Evolutionary conservation across 805 yeast genomes (phyloP), one percentile per base, ranked within the genome.

Genomic region (Cyberlindnera mrakii): DNA sequence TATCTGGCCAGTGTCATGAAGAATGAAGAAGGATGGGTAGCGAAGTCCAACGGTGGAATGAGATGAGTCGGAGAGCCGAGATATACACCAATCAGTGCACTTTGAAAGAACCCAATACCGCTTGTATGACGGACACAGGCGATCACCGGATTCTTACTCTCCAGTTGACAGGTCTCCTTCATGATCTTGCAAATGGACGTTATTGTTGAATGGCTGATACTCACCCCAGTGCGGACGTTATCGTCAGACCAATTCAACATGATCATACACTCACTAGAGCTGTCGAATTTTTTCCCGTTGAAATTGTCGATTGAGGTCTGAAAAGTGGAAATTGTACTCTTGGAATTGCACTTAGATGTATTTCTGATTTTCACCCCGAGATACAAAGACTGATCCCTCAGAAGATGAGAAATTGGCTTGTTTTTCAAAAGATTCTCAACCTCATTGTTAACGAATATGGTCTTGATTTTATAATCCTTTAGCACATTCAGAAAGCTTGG

Each of bases 81-180:
- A 55, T 82, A 93, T 0, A 84, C 80, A 5, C 99, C 99, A 50
- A 93, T 60, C 31, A 90, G 63, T 42, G 80, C 80, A n/a, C 95
- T 75, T 60, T 88, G 91, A 23, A 93, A 65, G 58, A 93, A 90
- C 0, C 99, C 99, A 23, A 91, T 62, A 0, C 97, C 97, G 2
- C 75, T 65, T 2, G 87, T 77, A 52, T 90, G 91, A 35, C 95
- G 77, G 8, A 87, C 95, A 61, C 96, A 81, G 0, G 96, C 96
- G 34, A 91, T 71, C 6, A 93, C 69, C 0, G 96, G 82, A 33
- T 78, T 76, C 30, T 75, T 72, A 33, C 85, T 75, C 13, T 82
- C 73, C 64, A 93, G 70, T 47, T 87, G 91, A 56, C 96, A 86
- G 0, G 98, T 91, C 58, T 91, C 97, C 53, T 93, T 91, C 57